Evolutionary conservation across 495 filamentous ascomycete species (phyloP), one percentile per base, ranked within the genome.

Genomic region (Corynascus novoguineensis): DNA sequence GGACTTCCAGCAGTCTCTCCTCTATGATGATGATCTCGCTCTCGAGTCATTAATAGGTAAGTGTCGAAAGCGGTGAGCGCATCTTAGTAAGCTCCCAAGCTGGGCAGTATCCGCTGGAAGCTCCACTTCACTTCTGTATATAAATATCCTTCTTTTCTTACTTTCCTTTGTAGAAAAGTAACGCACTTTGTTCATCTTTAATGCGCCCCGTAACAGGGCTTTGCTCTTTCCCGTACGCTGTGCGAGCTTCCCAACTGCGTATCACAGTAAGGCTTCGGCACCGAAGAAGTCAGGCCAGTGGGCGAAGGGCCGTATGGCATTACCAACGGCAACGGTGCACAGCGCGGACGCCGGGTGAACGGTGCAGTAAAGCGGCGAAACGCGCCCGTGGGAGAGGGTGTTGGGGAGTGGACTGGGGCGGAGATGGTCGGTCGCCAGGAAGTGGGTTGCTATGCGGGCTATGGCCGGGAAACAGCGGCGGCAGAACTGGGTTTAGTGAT

Each of bases 21-120:
- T 71, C 68, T 40, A 71, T 65, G 57, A 71, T 65, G 44, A 71
- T 37, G 22, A 71, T 51, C 63, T 34, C 7, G 61, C 68, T 14
- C 58, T 59, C 2, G 55, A 58, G 32, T 64, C 47, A 32, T 65
- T 55, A 11, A 27, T 51, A 0, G 63, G 60, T 61, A 83, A 70
- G 0, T 64, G 64, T 1, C 62, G 68, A 6, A 79, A 53, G 1
- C 60, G 64, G 71, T 69, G 2, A 64, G 51, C 4, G 42, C 14
- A 34, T 81, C 78, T 4, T 74, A 64, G 65, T 77, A 82, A n/a
- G n/a, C n/a, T n/a, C n/a, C n/a, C n/a, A n/a, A n/a, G n/a, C n/a
- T n/a, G n/a, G n/a, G 78, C 0, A 83, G 64, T 2, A 81, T 70
- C n/a, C n/a, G n/a, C n/a, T n/a, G n/a, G n/a, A n/a, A n/a, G n/a